Evolutionary conservation across 306 rosid genomes (phyloP), one percentile per base, ranked within the genome.

Genomic region (Begonia fuchsioides): DNA sequence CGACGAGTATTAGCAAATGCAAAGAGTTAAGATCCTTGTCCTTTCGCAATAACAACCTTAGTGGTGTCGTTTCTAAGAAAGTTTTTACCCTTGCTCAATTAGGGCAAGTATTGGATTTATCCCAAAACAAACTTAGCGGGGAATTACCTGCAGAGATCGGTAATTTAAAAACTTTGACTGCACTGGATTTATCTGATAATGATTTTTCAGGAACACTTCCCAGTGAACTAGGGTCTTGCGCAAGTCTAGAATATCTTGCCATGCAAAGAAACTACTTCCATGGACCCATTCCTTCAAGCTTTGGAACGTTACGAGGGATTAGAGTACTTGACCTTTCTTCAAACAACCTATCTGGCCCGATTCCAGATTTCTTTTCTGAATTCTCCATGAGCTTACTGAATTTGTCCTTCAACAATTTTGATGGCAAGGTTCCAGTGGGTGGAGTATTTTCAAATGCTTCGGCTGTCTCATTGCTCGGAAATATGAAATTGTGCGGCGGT

Each of bases 401-500:
- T 56, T 43, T 69, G 38, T 63, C 74, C 13, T 43, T 40, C 17
- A 62, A 68, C 41, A 58, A 62, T 48, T 49, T 68, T 11, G 55
- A 53, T 13, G 65, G 73, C 0, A 51, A 57, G 53, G 17, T 68
- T 44, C 63, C 70, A 39, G 46, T 10, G 15, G 58, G 39, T 26
- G 71, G 60, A 13, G 49, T 70, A 15, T 70, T 70, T 47, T 46
- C 38, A 7, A 64, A 70, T 43, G 59, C 15, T 39, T 50, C 15
- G 14, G 17, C 26, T 2, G 3, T 39, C 54, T 60, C 68, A 39
- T 2, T 71, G 4, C 3, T 47, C 43, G 65, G 72, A 61, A 71
- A 65, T 52, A 16, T 47, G 13, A 60, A 12, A 19, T 64, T 71
- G 5, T 71, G 72, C 1, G 76, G 76, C 14, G 76, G 76, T 45